phyloP scores from a whole-genome alignment of 257 asterid species.

The Salvia miltiorrhiza region DNA sequence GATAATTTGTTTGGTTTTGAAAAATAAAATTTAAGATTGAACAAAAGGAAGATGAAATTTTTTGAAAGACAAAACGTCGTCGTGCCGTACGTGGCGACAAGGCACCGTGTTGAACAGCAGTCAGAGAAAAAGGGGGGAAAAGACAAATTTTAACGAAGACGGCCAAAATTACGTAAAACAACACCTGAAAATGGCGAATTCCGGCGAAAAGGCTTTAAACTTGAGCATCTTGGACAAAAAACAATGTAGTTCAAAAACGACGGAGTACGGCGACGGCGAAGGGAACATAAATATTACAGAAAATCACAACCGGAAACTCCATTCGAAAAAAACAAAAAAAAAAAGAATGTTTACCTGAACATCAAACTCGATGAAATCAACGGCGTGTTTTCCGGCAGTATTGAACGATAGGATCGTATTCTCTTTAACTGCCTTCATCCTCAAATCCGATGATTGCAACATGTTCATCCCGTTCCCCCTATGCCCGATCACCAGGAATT shows the following conservation, averaged over 20 bases:
- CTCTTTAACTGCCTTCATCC: constrained; percentile 76
- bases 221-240: not conserved
- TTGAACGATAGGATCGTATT: constrained; percentile 84
- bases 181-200: constrained; percentile 1
- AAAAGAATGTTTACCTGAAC: constrained; percentile 63
- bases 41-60: not conserved
- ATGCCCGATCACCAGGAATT: constrained; percentile 85
- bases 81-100: constrained; percentile 33
- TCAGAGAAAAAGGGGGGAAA: not conserved
- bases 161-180: not conserved
- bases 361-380: constrained; percentile 90
- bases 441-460: constrained; percentile 78
- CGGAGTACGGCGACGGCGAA: not conserved
- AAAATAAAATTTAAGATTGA: not conserved
- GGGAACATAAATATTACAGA: not conserved
- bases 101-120: constrained; percentile 16
- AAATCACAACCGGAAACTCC: not conserved
- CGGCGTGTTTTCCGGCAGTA: constrained; percentile 58
- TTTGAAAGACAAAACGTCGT: not conserved
- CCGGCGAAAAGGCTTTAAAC: not conserved
- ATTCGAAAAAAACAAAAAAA: not conserved
- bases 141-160: not conserved
- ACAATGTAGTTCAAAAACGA: not conserved
- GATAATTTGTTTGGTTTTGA: not conserved
- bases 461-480: constrained; percentile 93